phyloP scores from a whole-genome alignment of 805 yeast species.

The Spathaspora hagerdaliae region DNA sequence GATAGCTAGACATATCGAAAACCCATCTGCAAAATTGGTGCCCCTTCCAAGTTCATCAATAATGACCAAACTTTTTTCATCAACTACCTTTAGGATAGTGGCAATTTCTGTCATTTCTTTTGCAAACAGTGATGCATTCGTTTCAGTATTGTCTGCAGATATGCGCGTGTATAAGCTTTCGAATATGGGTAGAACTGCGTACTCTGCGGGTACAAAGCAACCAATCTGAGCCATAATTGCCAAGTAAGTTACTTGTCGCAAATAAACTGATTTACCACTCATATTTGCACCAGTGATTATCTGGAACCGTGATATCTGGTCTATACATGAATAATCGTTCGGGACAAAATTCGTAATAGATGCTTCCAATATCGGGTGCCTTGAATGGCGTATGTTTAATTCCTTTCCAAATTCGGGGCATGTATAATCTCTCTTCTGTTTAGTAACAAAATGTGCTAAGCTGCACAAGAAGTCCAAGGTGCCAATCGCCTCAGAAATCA shows the following conservation, averaged over 20 bases:
- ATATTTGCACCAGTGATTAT: constrained; percentile 58
- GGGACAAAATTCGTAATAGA: constrained; percentile 22
- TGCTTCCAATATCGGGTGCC: constrained; percentile 42
- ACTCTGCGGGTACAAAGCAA: constrained; percentile 44
- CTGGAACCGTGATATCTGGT: constrained; percentile 37
- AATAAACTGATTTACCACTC: constrained; percentile 61
- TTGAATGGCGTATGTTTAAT: constrained; percentile 23
- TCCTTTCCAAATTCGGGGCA: constrained; percentile 36
- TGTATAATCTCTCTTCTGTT: constrained; percentile 9
- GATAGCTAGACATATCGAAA: constrained; percentile 45
- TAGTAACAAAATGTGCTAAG: constrained; percentile 22
- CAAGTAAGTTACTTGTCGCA: constrained; percentile 48
- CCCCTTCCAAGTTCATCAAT: constrained; percentile 59
- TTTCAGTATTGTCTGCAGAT: constrained; percentile 28
- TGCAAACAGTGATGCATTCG: constrained; percentile 40
- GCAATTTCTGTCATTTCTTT: constrained; percentile 48
- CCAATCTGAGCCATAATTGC: constrained; percentile 58
- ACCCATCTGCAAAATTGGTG: constrained; percentile 41
- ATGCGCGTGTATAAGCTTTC: constrained; percentile 34
- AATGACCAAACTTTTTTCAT: constrained; percentile 32
- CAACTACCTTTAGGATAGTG: constrained; percentile 35
- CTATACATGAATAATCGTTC: constrained; percentile 34
- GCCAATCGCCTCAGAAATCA: constrained; percentile 9
- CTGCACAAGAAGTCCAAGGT: constrained; percentile 31
- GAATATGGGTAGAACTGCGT: constrained; percentile 39